These are phyloP conservation scores for Rhipidocladum racemiflorum DNA, from an alignment of 176 grass and related monocot species.

Conservation along the genomic window DNA sequence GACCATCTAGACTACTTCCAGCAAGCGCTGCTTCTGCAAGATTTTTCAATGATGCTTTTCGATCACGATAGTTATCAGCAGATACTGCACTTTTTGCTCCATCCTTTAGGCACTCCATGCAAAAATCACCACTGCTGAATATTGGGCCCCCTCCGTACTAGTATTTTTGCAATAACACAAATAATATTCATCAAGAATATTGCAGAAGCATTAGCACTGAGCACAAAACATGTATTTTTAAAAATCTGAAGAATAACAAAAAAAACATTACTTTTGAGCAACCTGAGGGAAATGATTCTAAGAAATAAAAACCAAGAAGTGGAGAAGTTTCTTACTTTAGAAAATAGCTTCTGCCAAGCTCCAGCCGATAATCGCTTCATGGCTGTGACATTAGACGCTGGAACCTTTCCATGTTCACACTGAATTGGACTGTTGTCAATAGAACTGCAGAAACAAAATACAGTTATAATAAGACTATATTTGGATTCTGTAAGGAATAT, in stretches of 20 bases:
- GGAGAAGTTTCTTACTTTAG: constrained; percentile 52
- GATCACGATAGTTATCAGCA: constrained; percentile 82
- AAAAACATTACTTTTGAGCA: neutral
- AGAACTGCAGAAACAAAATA: constrained; percentile 47
- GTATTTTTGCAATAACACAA: constrained; percentile 23
- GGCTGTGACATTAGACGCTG: constrained; percentile 69
- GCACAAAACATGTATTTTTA: constrained; percentile 11
- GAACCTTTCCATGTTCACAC: constrained; percentile 84
- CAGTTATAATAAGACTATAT: neutral
- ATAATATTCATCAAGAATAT: constrained; percentile 23
- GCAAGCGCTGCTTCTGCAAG: constrained; percentile 84
- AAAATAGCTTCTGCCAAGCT: constrained; percentile 73
- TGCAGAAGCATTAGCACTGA: constrained; percentile 18
- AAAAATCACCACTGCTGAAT: constrained; percentile 63
- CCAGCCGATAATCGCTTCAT: constrained; percentile 79
- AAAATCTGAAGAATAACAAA: neutral
- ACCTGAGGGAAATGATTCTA: neutral
- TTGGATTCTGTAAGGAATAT: constrained; percentile 23
- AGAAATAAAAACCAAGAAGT: constrained; percentile 17
- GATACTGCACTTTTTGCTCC: constrained; percentile 79
- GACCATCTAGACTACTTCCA: constrained; percentile 54
- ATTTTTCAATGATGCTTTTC: constrained; percentile 81
- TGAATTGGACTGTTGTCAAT: constrained; percentile 84
- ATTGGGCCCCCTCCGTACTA: constrained; percentile 90
- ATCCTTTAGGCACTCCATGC: constrained; percentile 75